Conservation (phyloP, 371 early-diverging fungal genomes). For the Enterocytospora artemiae region DNA sequence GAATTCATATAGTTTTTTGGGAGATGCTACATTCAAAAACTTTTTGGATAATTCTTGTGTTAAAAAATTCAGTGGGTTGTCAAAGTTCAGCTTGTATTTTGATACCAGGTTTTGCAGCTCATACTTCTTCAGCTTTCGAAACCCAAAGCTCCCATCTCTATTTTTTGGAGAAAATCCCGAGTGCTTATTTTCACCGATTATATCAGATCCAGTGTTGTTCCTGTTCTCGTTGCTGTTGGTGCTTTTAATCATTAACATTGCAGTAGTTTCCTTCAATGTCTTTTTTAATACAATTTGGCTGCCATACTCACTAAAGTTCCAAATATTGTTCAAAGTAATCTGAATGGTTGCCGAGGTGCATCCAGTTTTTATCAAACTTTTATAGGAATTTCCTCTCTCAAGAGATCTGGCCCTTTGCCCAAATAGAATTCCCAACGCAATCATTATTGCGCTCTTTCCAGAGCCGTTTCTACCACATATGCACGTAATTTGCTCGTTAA, state of each 20-base stretch:
- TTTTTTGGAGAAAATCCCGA: no score
- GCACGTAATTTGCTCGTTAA: conserved; percentile 51
- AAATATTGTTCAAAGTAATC: conserved; percentile 30
- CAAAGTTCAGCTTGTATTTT: conserved; percentile 43
- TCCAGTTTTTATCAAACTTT: conserved; percentile 51
- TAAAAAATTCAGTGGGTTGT: conserved; percentile 57
- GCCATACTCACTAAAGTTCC: conserved; percentile 26
- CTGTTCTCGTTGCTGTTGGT: neutral
- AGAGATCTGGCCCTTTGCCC: conserved; percentile 48
- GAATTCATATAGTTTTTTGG: conserved; percentile 47
- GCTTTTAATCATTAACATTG: conserved; percentile 23
- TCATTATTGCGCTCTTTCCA: conserved; percentile 58
- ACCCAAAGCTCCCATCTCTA: no score
- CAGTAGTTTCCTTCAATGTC: conserved; percentile 19
- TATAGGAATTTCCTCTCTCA: conserved; percentile 52
- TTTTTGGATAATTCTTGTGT: conserved; percentile 58
- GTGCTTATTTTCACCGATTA: no score
- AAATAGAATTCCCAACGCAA: conserved; percentile 56
- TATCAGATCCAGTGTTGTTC: neutral
- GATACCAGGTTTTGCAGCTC: conserved; percentile 50
- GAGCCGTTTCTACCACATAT: conserved; percentile 57
- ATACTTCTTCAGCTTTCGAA: conserved; percentile 9
- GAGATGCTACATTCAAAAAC: conserved; percentile 44
- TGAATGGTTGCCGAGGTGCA: conserved; percentile 31
- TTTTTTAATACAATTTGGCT: conserved; percentile 50